Conservation (phyloP, 768 basidiomycete species). For the Termitomyces sp. region DNA sequence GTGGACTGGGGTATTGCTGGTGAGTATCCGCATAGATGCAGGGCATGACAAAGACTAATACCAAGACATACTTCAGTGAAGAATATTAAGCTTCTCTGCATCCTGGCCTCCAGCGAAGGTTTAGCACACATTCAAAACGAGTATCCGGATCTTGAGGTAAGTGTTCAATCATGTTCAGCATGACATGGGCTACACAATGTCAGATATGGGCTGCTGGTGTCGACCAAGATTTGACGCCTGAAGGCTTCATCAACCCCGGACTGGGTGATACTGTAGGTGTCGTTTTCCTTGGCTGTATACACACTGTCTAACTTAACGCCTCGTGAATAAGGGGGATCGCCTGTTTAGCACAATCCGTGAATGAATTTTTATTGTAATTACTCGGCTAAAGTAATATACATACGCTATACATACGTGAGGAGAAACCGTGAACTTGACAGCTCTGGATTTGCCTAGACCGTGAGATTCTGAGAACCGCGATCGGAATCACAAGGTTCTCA, state of each 20-base stretch:
- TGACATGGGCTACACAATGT: not conserved
- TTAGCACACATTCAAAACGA: constrained; percentile 58
- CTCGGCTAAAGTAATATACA: not conserved
- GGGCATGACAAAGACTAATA: not conserved
- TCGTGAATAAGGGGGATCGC: constrained; percentile 70
- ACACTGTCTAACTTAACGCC: constrained; percentile 5
- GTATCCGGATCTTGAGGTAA: constrained; percentile 81
- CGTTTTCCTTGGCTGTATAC: not conserved
- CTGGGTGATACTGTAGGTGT: constrained; percentile 81
- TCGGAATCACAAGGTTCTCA: not conserved
- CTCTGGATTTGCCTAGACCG: no score
- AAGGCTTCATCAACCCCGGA: constrained; percentile 87
- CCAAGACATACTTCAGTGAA: constrained; percentile 35
- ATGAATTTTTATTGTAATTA: constrained; percentile 17
- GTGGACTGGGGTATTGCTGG: constrained; percentile 77
- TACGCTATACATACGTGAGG: no score
- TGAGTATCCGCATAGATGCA: constrained; percentile 26
- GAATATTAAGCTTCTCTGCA: constrained; percentile 76
- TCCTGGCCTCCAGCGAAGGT: constrained; percentile 78
- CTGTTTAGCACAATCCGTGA: constrained; percentile 69
- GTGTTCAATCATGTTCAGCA: not conserved
- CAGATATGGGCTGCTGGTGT: constrained; percentile 88
- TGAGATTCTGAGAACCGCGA: no score
- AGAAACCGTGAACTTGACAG: no score
- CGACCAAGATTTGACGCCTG: constrained; percentile 64